phyloP scores from a whole-genome alignment of 345 rosid species.

The Gossypium arboreum region DNA sequence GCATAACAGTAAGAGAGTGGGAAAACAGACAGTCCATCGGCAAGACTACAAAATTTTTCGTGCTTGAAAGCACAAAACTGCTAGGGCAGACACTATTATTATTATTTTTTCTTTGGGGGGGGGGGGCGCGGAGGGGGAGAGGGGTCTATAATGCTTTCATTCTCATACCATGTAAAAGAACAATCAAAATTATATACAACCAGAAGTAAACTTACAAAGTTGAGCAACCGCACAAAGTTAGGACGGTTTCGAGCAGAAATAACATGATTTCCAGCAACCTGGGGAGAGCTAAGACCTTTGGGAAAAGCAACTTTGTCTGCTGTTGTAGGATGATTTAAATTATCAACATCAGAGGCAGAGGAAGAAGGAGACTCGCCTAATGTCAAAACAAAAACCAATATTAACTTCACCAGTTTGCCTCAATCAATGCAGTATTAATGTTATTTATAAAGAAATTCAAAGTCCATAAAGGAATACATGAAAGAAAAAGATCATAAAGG shows the following conservation, averaged over 20 bases:
- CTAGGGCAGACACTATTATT: too few relatives aligned
- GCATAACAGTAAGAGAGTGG: not conserved
- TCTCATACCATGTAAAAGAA: too few relatives aligned
- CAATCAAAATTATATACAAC: too few relatives aligned
- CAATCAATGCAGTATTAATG: constrained; percentile 4
- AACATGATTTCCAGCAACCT: constrained; percentile 60
- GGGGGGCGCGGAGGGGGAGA: too few relatives aligned
- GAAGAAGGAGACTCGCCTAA: constrained; percentile 90
- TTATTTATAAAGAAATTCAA: not conserved
- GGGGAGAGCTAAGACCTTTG: constrained; percentile 72
- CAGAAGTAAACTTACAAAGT: constrained; percentile 60
- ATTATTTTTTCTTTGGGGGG: too few relatives aligned
- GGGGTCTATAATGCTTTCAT: too few relatives aligned
- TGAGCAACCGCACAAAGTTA: constrained; percentile 56
- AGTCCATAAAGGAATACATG: not conserved
- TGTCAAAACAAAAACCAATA: constrained; percentile 2
- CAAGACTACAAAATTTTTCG: not conserved
- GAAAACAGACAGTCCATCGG: not conserved
- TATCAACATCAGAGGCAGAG: constrained; percentile 94
- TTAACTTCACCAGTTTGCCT: not conserved
- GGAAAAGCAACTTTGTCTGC: constrained; percentile 56
- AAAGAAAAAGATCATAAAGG: not conserved
- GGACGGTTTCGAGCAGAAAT: constrained; percentile 65
- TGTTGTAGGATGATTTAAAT: constrained; percentile 68
- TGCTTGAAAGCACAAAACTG: too few relatives aligned